Conservation (phyloP, 192 early-diverging fungal genomes). For the Dimargaris cristalligena region DNA sequence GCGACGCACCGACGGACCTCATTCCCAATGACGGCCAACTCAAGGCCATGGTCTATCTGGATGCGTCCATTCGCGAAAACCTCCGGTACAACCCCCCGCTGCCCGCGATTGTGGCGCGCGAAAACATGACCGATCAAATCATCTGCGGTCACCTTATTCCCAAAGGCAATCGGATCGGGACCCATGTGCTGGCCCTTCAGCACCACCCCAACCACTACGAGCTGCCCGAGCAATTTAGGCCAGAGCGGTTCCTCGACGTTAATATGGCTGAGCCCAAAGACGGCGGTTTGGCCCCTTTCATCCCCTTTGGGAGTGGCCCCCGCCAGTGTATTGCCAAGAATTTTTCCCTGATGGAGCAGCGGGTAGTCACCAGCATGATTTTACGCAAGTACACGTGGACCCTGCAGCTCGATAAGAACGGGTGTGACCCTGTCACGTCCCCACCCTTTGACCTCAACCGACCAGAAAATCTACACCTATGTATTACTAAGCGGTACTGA, state of each 20-base stretch:
- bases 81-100: slow-evolving; percentile 28
- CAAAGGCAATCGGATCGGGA: slow-evolving; percentile 22
- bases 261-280: slow-evolving; percentile 18
- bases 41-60: slow-evolving; percentile 31
- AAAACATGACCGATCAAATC: slow-evolving; percentile 21
- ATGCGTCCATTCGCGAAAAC: slow-evolving; percentile 32
- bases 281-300: slow-evolving; percentile 19
- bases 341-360: slow-evolving; percentile 39
- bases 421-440: slow-evolving; percentile 1
- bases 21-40: slow-evolving; percentile 32
- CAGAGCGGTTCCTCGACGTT: slow-evolving; percentile 29
- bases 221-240: slow-evolving; percentile 26
- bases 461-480: background rate
- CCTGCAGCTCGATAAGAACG: slow-evolving; percentile 5
- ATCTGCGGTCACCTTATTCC: slow-evolving; percentile 24
- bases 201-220: slow-evolving; percentile 23
- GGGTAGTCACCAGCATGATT: slow-evolving; percentile 32
- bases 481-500: background rate
- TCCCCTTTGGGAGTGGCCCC: slow-evolving; percentile 42
- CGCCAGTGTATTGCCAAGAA: slow-evolving; percentile 45
- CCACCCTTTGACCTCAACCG: slow-evolving; percentile 4
- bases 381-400: slow-evolving; percentile 29
- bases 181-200: slow-evolving; percentile 22
- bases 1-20: slow-evolving; percentile 30
- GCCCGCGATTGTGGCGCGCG: slow-evolving; percentile 24